phyloP scores from a whole-genome alignment of 768 basidiomycete species.

The Sporobolomyces roseus region DNA sequence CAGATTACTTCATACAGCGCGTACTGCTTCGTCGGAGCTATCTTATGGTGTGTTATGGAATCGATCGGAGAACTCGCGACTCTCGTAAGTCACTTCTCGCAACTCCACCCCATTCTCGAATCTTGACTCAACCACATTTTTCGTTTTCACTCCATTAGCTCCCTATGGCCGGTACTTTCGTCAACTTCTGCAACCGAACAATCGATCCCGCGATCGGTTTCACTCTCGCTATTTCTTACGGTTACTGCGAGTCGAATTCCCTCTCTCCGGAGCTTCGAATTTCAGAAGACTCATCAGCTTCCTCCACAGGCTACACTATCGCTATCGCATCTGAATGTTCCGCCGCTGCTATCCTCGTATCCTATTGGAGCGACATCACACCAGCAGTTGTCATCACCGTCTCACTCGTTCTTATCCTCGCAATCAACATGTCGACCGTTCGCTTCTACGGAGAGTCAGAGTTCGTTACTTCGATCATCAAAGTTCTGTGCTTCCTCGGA shows the following conservation, averaged over 20 bases:
- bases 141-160: not conserved
- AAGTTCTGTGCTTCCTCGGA: slow-evolving; percentile 46
- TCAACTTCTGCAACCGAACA: slow-evolving; percentile 38
- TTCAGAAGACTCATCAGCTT: slow-evolving; percentile 45
- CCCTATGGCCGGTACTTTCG: slow-evolving; percentile 45
- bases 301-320: slow-evolving; percentile 49
- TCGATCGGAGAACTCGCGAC: slow-evolving; percentile 43
- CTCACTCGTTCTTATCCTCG: slow-evolving; percentile 59
- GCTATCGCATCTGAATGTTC: slow-evolving; percentile 50
- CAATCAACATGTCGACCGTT: slow-evolving; percentile 58
- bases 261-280: not conserved
- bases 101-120: not conserved
- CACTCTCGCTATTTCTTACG: slow-evolving; percentile 41
- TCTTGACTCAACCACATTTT: not conserved
- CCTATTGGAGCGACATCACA: slow-evolving; percentile 30
- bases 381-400: slow-evolving; percentile 53
- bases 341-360: slow-evolving; percentile 46
- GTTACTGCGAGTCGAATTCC: slow-evolving; percentile 58
- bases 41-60: slow-evolving; percentile 50
- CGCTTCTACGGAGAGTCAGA: slow-evolving; percentile 57
- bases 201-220: slow-evolving; percentile 49
- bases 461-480: slow-evolving; percentile 38
- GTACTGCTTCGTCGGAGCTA: slow-evolving; percentile 53
- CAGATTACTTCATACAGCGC: slow-evolving; percentile 43
- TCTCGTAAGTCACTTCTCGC: slow-evolving; percentile 19